phyloP scores from a whole-genome alignment of 2,329 filamentous ascomycete species.

The Penicillium capsulatum region DNA sequence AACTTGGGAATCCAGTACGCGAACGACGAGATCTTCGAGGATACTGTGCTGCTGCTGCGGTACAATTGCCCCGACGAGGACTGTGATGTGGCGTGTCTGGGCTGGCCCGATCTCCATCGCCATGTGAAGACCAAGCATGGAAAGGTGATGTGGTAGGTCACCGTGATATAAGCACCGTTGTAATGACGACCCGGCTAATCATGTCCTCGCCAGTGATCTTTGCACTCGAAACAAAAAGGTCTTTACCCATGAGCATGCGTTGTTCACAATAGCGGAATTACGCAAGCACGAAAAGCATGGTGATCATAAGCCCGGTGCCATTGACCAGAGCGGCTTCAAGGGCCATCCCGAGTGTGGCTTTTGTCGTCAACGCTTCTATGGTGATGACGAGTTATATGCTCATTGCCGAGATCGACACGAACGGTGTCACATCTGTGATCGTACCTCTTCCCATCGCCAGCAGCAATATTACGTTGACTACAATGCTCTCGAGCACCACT shows the following conservation, averaged over 20 bases:
- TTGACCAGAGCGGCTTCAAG: conserved; percentile 92
- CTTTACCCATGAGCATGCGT: conserved; percentile 94
- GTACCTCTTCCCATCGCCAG: conserved; percentile 56
- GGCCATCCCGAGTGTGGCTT: conserved; percentile 94
- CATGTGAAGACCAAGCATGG: conserved; percentile 79
- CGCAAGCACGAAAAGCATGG: conserved; percentile 84
- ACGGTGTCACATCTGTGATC: conserved; percentile 89
- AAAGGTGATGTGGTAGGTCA: conserved; percentile 74
- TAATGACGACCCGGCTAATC: conserved; percentile 8
- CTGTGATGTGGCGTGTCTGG: conserved; percentile 80
- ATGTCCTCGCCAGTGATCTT: conserved; percentile 57
- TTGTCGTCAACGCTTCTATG: conserved; percentile 88
- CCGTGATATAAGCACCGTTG: neutral
- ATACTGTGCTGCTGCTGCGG: conserved; percentile 78
- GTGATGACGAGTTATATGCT: conserved; percentile 87
- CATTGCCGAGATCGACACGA: conserved; percentile 95
- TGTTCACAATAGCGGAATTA: conserved; percentile 77
- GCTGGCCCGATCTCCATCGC: conserved; percentile 72
- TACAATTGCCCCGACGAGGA: conserved; percentile 89
- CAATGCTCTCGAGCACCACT: conserved; percentile 78
- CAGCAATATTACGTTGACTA: conserved; percentile 94
- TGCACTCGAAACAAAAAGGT: conserved; percentile 95
- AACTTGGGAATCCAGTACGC: conserved; percentile 91
- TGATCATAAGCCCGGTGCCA: conserved; percentile 82
- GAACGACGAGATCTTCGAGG: conserved; percentile 81